A percentile compares a stretch with the other conserved stretches of the same genome.
These are phyloP conservation scores for Sideroxylon spinosum DNA, from an alignment of 179 eudicot species.

Conservation along the genomic window DNA sequence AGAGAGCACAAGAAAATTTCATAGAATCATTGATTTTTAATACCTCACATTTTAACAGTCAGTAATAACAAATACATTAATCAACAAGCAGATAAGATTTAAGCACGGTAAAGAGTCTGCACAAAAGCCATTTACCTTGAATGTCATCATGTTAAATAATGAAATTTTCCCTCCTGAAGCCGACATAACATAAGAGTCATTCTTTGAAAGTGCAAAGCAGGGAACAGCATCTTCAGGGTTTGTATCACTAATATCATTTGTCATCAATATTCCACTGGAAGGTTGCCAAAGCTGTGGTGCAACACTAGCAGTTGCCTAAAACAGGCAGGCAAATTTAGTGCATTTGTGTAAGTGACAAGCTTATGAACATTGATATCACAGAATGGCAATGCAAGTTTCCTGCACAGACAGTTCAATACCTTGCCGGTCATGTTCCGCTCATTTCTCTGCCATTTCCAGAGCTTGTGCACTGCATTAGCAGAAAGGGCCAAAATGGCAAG, in stretches of 20 bases:
- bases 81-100: neutral
- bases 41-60: neutral
- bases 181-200: slow-evolving; percentile 91
- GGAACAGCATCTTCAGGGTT: slow-evolving; percentile 79
- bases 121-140: slow-evolving; percentile 44
- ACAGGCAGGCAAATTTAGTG: slow-evolving; percentile 6
- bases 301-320: slow-evolving; percentile 75
- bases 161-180: slow-evolving; percentile 93
- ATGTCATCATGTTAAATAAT: slow-evolving; percentile 84
- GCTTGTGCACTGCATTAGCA: slow-evolving; percentile 71
- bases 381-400: neutral
- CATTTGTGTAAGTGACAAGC: neutral
- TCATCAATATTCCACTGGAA: slow-evolving; percentile 77
- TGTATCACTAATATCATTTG: slow-evolving; percentile 66
- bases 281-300: slow-evolving; percentile 85
- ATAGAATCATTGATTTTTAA: neutral
- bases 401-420: slow-evolving; percentile 34
- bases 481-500: slow-evolving; percentile 68
- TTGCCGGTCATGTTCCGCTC: slow-evolving; percentile 52
- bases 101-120: neutral
- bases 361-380: neutral
- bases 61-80: slow-evolving; percentile 3
- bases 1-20: neutral
- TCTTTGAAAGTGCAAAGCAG: slow-evolving; percentile 88
- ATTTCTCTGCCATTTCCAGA: slow-evolving; percentile 83